These are phyloP conservation scores for Berkeleyomyces basicola DNA, from an alignment of 2,329 filamentous ascomycete species.

Conservation along the genomic window DNA sequence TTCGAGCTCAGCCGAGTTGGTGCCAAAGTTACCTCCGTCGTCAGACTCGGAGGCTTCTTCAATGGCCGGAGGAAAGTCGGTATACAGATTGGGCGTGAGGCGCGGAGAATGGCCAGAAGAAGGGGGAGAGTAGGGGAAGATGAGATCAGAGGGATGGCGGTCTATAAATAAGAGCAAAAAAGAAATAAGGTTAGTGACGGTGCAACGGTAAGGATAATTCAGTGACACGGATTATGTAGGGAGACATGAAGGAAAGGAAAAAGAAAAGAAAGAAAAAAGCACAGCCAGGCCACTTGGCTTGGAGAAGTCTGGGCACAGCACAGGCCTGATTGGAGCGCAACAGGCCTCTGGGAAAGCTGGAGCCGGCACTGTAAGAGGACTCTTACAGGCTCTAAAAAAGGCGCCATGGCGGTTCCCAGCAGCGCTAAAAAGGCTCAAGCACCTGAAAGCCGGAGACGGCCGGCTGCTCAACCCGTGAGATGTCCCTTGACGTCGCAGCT, in stretches of 20 bases:
- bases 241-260: neutral
- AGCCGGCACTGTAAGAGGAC: neutral
- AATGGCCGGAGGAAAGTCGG: constrained; percentile 8
- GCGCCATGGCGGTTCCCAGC: neutral
- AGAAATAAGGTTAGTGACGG: neutral
- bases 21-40: neutral
- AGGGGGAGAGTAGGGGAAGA: constrained; percentile 1
- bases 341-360: neutral
- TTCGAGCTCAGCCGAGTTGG: constrained; percentile 8
- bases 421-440: neutral
- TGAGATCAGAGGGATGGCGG: neutral
- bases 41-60: constrained; percentile 10
- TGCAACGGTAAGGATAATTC: neutral
- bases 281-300: neutral
- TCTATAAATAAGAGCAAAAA: constrained; percentile 7
- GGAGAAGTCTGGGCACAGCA: neutral
- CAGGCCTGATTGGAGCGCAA: neutral
- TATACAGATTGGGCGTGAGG: neutral
- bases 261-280: neutral
- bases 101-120: constrained; percentile 4
- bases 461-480: too few relatives aligned
- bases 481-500: too few relatives aligned
- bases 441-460: neutral
- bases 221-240: neutral
- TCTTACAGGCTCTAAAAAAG: neutral